Base-by-base conservation (phyloP, 1,284 basidiomycete genomes). In the Heterobasidion parviporum region DNA sequence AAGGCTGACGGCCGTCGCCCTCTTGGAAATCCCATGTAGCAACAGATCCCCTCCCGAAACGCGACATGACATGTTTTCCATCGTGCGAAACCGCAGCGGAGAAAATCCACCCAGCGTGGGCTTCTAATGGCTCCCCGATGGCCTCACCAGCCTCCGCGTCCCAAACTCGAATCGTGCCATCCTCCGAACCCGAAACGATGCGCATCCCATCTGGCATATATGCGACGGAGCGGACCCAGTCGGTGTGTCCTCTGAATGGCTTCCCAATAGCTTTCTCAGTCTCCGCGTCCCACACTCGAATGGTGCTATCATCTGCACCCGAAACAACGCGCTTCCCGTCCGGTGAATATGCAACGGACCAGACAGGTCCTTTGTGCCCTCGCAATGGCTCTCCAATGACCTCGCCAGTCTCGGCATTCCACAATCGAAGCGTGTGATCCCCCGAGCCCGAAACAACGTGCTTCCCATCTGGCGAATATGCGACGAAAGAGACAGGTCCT, bases 331-430 rank as follows among this genome's bases (percentile, higher is more conserved):
- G 34, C n/a, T 49, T 54, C n/a, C 57, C 58, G 54, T 63, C 63
- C 9, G 56, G 52, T 9, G 60, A 60, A 43, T 60, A 64, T 26
- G 47, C 53, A 5, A 62, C 50, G 14, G 52, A 49, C 48, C 58
- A 60, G 16, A 62, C 57, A 44, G 58, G 57, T 20, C 60, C 61
- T 8, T 48, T 49, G 52, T 64, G 62, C 8, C 63, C 63, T n/a
- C 44, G 53, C 45, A 62, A 48, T 41, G 36, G 45, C 38, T 6
- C 14, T 26, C 10, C 26, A 9, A 14, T 36, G 10, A 8, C 32
- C 34, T 51, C 32, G n/a, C 34, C 32, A 12, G 50, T 51, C 14
- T 33, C 34, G 9, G 34, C 20, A 33, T 33, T 51, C 50, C 50
- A 51, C 10, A 51, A 4, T 6, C 32, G n/a, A 35, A 51, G 10